A percentile compares a stretch with the other conserved stretches of the same genome.
phyloP scores from a whole-genome alignment of 495 filamentous ascomycete genomes.

The Wilcoxina mikolae region DNA sequence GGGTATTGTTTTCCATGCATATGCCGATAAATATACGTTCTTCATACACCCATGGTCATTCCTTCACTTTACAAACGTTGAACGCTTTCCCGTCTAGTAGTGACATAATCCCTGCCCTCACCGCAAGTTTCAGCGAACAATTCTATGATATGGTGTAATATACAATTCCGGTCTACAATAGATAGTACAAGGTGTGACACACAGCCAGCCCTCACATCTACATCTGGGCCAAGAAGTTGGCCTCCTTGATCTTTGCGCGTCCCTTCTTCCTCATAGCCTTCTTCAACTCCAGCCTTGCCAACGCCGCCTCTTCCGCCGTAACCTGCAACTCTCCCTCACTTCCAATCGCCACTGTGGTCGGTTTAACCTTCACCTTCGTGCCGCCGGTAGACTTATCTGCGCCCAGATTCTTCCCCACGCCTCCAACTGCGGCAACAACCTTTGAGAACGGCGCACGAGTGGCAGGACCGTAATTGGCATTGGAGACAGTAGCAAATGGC shows the following conservation, averaged over 20 bases:
- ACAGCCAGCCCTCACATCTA: not conserved
- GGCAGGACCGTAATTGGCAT: not conserved
- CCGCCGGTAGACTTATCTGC: too few relatives aligned
- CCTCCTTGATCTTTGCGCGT: constrained; percentile 72
- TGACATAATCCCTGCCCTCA: too few relatives aligned
- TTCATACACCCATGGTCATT: too few relatives aligned
- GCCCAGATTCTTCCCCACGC: constrained; percentile 10
- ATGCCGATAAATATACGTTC: too few relatives aligned
- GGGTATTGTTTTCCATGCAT: too few relatives aligned
- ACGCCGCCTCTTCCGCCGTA: constrained; percentile 39
- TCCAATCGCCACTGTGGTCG: constrained; percentile 27
- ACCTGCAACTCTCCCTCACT: constrained; percentile 39
- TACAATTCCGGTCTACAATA: too few relatives aligned
- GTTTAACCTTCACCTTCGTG: constrained; percentile 21
- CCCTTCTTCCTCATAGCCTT: constrained; percentile 57
- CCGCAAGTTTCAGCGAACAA: too few relatives aligned
- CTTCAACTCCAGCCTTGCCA: constrained; percentile 51
- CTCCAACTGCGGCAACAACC: constrained; percentile 15
- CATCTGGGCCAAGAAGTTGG: constrained; percentile 55
- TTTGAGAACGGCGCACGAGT: constrained; percentile 6
- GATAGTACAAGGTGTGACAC: too few relatives aligned
- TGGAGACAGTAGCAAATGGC: constrained; percentile 38
- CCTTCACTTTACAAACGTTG: too few relatives aligned
- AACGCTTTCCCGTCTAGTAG: too few relatives aligned
- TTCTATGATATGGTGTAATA: too few relatives aligned